Percentiles rank a stretch among this genome's conserved stretches.
These are phyloP conservation scores for Lipomyces lipofer DNA, from an alignment of 805 yeast species.

Conservation along the genomic window DNA sequence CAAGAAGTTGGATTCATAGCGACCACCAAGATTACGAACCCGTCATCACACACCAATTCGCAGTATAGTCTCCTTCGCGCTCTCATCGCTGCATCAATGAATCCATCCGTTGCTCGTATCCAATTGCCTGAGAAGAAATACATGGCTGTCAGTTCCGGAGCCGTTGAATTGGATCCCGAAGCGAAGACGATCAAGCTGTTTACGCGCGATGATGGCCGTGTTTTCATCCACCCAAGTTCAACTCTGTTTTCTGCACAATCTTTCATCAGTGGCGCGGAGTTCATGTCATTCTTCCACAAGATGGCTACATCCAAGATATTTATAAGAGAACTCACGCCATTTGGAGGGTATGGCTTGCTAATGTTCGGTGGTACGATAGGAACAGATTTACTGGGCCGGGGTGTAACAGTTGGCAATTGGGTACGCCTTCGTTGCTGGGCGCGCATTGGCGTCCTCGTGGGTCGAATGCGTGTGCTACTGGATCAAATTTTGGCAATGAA, in stretches of 20 bases:
- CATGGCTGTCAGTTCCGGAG: slow-evolving; percentile 67
- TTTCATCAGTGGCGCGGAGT: slow-evolving; percentile 43
- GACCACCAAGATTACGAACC: slow-evolving; percentile 51
- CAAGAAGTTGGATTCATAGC: slow-evolving; percentile 73
- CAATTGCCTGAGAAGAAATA: slow-evolving; percentile 81
- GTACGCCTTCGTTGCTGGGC: slow-evolving; percentile 90
- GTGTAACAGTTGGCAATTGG: slow-evolving; percentile 87
- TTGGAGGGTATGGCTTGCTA: slow-evolving; percentile 67
- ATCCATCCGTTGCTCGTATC: slow-evolving; percentile 80
- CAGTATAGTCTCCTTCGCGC: slow-evolving; percentile 55
- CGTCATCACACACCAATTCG: slow-evolving; percentile 4
- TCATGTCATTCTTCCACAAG: slow-evolving; percentile 63
- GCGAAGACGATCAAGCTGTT: slow-evolving; percentile 70
- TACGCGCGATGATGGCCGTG: slow-evolving; percentile 57
- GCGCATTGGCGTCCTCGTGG: slow-evolving; percentile 82
- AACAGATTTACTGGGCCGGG: slow-evolving; percentile 63
- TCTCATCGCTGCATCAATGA: slow-evolving; percentile 74
- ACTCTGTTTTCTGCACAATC: slow-evolving; percentile 57
- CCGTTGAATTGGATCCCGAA: slow-evolving; percentile 84
- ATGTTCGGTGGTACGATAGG: slow-evolving; percentile 72
- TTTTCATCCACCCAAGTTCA: slow-evolving; percentile 86
- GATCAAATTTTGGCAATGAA: slow-evolving; percentile 67
- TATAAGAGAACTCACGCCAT: slow-evolving; percentile 77
- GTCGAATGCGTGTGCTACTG: slow-evolving; percentile 62
- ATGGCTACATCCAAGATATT: slow-evolving; percentile 64